Conservation (phyloP, 2,329 filamentous ascomycete genomes). For the Colletotrichum trifolii region DNA sequence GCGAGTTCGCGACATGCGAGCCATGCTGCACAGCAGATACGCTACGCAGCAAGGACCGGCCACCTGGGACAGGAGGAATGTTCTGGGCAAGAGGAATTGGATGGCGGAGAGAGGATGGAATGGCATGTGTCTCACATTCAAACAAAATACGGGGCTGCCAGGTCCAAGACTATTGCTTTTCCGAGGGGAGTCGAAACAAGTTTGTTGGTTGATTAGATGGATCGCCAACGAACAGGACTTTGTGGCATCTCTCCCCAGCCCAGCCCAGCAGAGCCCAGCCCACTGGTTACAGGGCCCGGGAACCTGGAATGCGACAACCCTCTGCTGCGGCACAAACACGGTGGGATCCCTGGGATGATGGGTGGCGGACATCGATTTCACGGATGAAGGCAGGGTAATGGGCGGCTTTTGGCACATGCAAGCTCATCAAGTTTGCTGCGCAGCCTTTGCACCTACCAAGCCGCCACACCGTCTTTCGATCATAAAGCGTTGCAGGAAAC, state of each 20-base stretch:
- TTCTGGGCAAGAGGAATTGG: not conserved
- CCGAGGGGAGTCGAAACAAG: not conserved
- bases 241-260: not conserved
- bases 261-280: not conserved
- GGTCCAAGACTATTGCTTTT: not conserved
- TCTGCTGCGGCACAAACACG: constrained; percentile 18
- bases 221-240: constrained; percentile 10
- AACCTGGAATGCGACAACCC: constrained; percentile 16
- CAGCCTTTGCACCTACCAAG: not conserved
- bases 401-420: constrained; percentile 13
- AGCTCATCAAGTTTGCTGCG: constrained; percentile 15
- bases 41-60: constrained; percentile 20
- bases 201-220: not conserved
- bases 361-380: not conserved
- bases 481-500: not conserved
- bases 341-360: not conserved
- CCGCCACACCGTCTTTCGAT: constrained; percentile 26
- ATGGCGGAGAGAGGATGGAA: not conserved
- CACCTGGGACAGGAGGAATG: constrained; percentile 14
- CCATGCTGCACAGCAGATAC: constrained; percentile 8
- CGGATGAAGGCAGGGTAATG: not conserved
- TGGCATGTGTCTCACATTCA: constrained; percentile 2
- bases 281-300: constrained; percentile 19
- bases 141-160: not conserved
- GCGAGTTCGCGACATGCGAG: constrained; percentile 24